Evolutionary conservation across 129 eudicot species (phyloP), one percentile per base, ranked within the genome.

Genomic region (Flaveria ramosissima): DNA sequence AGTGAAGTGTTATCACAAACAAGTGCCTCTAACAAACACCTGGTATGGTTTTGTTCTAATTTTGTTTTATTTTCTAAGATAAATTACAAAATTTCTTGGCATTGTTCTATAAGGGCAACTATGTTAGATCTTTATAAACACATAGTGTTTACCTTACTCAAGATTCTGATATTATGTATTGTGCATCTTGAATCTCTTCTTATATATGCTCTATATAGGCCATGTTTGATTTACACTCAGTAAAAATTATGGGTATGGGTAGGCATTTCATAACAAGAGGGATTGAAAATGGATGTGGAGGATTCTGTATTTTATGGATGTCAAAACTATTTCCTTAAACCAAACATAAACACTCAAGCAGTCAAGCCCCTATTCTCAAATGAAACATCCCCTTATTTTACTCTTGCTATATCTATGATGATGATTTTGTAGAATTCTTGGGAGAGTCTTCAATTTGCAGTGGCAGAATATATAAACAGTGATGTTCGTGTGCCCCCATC

Each of bases 381-480:
- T 9, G 13, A 20, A 56, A 56, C 6, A 19, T 0, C 8, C 27
- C 62, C 14, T 19, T 21, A n/a, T 16, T 66, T 65, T 62, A 19
- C 23, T 50, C 5, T 76, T 76, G 53, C 46, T 12, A 17, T 73
- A 80, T 61, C 19, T 16, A 16, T 65, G 16, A 56, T 56, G 62
- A 56, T 19, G 62, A 56, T 77, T 77, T 61, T 77, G 57, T 59
- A 92, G 94, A 76, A 55, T 55, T 36, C 42, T 56, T 93, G 97
- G 98, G 82, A 70, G 1, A 53, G 65, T 24, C 85, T 93, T 71
- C 97, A 90, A 83, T 36, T 72, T 80, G 87, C 76, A 72, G 92
- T 81, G 65, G 98, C 96, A 23, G 91, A 78, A 67, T 93, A 88
- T 82, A 93, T 93, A 76, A 88, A 93, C 65, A 91, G 97, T 78